phyloP scores from a whole-genome alignment of 2,329 filamentous ascomycete species.

The Exophiala oligosperma region DNA sequence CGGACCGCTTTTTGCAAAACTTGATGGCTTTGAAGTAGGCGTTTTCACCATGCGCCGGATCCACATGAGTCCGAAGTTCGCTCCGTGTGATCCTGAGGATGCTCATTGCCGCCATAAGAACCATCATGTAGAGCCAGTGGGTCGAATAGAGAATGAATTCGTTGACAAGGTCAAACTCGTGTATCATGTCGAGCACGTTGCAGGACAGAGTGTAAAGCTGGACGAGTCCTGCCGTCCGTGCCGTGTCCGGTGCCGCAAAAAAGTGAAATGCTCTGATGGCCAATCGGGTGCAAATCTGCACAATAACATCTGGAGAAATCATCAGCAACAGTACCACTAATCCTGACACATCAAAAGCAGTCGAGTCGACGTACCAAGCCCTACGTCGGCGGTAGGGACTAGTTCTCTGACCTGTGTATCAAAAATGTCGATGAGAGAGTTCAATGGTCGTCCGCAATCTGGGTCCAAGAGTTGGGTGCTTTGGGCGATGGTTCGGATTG shows the following conservation, averaged over 20 bases:
- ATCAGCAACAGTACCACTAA: no score
- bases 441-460: background rate
- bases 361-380: background rate
- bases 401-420: conserved; percentile 8
- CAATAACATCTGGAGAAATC: no score
- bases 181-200: conserved; percentile 8
- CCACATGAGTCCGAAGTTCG: conserved; percentile 1
- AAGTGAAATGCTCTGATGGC: conserved; percentile 11
- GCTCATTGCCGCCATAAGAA: background rate
- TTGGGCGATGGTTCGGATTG: conserved; percentile 10
- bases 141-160: conserved; percentile 5
- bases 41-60: conserved; percentile 1
- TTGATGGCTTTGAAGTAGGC: conserved; percentile 13
- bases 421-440: conserved; percentile 15
- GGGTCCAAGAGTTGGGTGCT: background rate
- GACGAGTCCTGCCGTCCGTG: background rate
- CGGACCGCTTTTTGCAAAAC: conserved; percentile 5
- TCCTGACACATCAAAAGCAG: no score
- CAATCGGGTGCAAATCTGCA: conserved; percentile 11
- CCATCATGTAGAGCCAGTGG: background rate
- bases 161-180: conserved; percentile 3
- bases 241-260: conserved; percentile 3
- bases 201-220: conserved; percentile 5
- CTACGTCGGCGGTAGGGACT: background rate
- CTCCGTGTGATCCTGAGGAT: conserved; percentile 5